Base-by-base conservation (phyloP, 345 rosid species). In the Ricinus communis region DNA sequence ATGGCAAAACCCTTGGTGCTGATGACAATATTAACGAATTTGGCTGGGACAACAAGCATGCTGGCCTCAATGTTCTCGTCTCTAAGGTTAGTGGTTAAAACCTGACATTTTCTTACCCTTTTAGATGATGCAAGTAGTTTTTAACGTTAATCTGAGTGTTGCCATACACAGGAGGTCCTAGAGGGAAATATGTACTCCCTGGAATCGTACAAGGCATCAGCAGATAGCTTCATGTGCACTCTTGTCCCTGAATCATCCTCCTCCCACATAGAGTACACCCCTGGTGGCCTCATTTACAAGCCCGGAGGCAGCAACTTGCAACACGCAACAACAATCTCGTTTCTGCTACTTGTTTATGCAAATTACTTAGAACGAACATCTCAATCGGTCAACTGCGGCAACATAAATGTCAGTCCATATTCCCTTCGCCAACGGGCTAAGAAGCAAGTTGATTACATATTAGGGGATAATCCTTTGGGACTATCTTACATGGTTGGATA, bases 31-130 rank as follows among this genome's bases (percentile, higher is more conserved):
- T 89, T 65, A 90, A 95, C 59, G 99, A 95, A 76, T 95, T 89
- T 60, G 99, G 98, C 0, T 92, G 99, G 99, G 97, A 95, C 83
- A 95, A 95, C 70, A 95, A 95, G 83, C 91, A 92, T 61, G 97
- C 97, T 50, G 99, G 99, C 33, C 83, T 95, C 71, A 95, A 92
- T 49, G 93, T 92, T 69, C 93, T 95, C 38, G 88, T 95, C 59
- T 87, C 99, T 73, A 89, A 90, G 97, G 99, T 56, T 46, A 25
- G 63, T 43, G 16, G n/a, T n/a, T 2, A 12, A 38, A 60, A n/a
- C 50, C 33, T 33, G 5, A 22, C 33, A 19, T 22, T 33, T 46
- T 8, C 15, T 68, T 11, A 27, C 6, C 38, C 38, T 33, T 33
- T 33, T 33, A 33, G 38, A 33, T 33, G 38, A 33, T 33, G 38